Evolutionary conservation across 2,329 filamentous ascomycete species (phyloP), one percentile per base, ranked within the genome.

Genomic region (Clonostachys chloroleuca): DNA sequence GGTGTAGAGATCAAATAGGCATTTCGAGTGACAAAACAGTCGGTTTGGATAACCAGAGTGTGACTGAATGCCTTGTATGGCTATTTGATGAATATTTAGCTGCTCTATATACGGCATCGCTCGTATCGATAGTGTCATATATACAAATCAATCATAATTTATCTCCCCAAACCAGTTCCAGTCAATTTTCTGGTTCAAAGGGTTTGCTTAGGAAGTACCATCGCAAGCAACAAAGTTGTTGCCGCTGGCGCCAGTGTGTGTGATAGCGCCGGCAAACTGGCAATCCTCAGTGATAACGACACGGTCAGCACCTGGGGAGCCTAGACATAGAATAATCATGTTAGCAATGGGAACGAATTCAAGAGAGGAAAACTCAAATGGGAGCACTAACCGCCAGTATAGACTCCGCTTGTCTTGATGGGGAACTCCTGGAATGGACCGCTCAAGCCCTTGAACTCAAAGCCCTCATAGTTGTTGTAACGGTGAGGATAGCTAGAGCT

Each of bases 171-270:
- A 10, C 8, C 9, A 10, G 24, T 30, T 10, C 24, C 9, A 30
- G 9, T 30, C 24, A 30, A 10, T 30, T 8, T 9, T 8, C 9
- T 39, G 39, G 12, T 39, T 10, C 14, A n/a, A n/a, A 20, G 16
- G 40, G 40, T 18, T 12, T 1, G n/a, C 4, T 20, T 39, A 48
- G 24, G 47, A 48, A 12, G 49, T 51, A 17, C 49, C 49, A 8
- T 57, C 58, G 64, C 84, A 88, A n/a, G 71, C 76, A 47, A 88
- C 81, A 64, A 89, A 89, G 64, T 77, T 71, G 61, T 87, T 83
- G 8, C 82, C 82, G 44, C 74, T 80, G 16, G 85, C 84, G 30
- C 85, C 85, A 18, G 81, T 86, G 58, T 89, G 86, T 1, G 86
- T 89, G 52, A 89, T 86, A 30, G 77, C 69, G 36, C 83, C 84